Percentiles rank a stretch among this genome's conserved stretches.
These are phyloP conservation scores for Linnemannia elongata DNA, from an alignment of 192 early-diverging fungal genomes.

Conservation along the genomic window DNA sequence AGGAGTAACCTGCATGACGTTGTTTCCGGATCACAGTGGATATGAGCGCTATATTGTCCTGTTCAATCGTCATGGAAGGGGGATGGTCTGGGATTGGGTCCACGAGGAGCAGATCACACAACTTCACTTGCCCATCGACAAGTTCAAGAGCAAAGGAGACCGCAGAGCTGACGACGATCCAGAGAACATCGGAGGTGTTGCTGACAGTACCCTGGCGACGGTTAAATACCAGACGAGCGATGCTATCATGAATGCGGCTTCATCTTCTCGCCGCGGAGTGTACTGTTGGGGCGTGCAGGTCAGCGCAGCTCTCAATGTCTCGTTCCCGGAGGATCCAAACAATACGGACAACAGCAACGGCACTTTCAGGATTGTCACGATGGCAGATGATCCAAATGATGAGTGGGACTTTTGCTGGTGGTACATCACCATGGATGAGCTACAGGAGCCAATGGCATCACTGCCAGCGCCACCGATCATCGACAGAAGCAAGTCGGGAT, in stretches of 20 bases:
- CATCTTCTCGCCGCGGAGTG: background rate
- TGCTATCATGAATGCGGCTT: background rate
- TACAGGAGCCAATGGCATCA: background rate
- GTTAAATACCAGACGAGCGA: background rate
- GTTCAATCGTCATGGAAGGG: slow-evolving; percentile 28
- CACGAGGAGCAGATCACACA: slow-evolving; percentile 30
- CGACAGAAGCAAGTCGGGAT: background rate
- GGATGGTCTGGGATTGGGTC: slow-evolving; percentile 44
- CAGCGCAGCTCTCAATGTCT: slow-evolving; percentile 33
- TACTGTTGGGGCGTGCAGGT: slow-evolving; percentile 53
- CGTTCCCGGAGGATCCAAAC: background rate
- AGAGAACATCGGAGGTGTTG: background rate
- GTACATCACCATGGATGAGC: slow-evolving; percentile 22
- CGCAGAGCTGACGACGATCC: background rate
- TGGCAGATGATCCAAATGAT: slow-evolving; percentile 25
- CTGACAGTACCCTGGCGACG: background rate
- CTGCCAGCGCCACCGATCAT: slow-evolving; percentile 21
- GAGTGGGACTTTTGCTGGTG: slow-evolving; percentile 45
- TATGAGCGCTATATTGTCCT: slow-evolving; percentile 30
- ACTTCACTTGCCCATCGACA: background rate
- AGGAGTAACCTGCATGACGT: slow-evolving; percentile 28
- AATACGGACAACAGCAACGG: background rate
- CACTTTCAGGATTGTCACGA: slow-evolving; percentile 39
- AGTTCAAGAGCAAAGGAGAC: background rate
- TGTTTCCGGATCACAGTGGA: slow-evolving; percentile 23